A percentile compares a stretch with the other conserved stretches of the same genome.
Evolutionary conservation across 2,329 filamentous ascomycete species (phyloP).

Genomic region (Trichoderma lentiforme): DNA sequence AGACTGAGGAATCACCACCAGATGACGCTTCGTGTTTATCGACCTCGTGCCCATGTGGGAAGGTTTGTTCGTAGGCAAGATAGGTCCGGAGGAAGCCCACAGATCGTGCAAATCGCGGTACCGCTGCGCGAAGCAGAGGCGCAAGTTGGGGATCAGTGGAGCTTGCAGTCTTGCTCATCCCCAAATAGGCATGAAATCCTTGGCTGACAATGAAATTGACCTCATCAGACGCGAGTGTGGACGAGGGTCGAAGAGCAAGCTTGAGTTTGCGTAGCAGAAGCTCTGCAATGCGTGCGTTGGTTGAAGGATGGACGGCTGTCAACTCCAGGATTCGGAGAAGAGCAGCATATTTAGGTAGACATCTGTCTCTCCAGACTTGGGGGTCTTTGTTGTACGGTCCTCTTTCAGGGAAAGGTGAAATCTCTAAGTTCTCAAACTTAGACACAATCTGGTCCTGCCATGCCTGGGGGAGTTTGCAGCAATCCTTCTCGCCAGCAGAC

Average conservation of each 20-base stretch:
- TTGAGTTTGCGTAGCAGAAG: conserved; percentile 64
- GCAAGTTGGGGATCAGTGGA: conserved; percentile 60
- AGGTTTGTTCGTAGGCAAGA: conserved; percentile 50
- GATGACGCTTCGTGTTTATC: conserved; percentile 29
- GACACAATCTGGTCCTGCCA: conserved; percentile 73
- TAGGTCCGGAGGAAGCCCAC: conserved; percentile 64
- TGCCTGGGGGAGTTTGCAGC: conserved; percentile 56
- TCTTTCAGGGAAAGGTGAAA: conserved; percentile 62
- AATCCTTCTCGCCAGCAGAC: conserved; percentile 48
- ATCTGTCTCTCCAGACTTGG: conserved; percentile 59
- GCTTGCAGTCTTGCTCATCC: conserved; percentile 58
- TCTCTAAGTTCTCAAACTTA: conserved; percentile 64
- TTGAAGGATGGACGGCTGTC: conserved; percentile 62
- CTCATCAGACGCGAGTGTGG: conserved; percentile 57
- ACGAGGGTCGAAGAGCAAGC: conserved; percentile 60
- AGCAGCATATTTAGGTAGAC: conserved; percentile 65
- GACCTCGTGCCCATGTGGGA: conserved; percentile 20
- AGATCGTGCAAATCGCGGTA: conserved; percentile 62
- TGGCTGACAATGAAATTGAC: conserved; percentile 71
- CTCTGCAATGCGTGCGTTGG: conserved; percentile 62
- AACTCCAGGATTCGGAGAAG: conserved; percentile 61
- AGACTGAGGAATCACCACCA: conserved; percentile 40
- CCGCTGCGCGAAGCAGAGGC: conserved; percentile 62
- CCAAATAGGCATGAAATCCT: conserved; percentile 70
- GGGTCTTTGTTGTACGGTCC: conserved; percentile 61